These are phyloP conservation scores for Emergomyces orientalis DNA, from an alignment of 2,329 filamentous ascomycete species.

Conservation along the genomic window DNA sequence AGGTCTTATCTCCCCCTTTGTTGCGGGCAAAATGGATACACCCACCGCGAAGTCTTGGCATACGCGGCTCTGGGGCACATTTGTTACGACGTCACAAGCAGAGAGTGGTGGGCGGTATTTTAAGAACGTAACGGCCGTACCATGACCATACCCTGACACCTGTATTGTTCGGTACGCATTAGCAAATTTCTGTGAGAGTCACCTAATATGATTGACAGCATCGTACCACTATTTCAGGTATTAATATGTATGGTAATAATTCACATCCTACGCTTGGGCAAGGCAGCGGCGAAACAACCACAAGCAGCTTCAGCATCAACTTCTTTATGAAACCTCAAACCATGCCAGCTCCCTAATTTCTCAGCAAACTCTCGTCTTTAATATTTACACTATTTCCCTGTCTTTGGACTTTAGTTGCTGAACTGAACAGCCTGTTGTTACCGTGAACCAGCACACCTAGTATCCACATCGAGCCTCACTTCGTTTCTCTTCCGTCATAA, in stretches of 20 bases:
- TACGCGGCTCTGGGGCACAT: background rate
- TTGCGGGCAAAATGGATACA: background rate
- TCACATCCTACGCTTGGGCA: background rate
- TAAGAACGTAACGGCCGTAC: background rate
- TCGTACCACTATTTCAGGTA: background rate
- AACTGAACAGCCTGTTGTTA: background rate
- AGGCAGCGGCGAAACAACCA: slow-evolving; percentile 2
- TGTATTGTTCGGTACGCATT: background rate
- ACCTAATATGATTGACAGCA: background rate
- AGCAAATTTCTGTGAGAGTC: background rate
- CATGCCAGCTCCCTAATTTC: background rate
- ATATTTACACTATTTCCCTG: background rate
- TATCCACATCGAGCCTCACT: background rate
- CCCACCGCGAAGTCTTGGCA: background rate
- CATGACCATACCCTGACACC: background rate
- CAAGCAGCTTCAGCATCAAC: slow-evolving; percentile 2
- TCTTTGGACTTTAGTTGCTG: background rate
- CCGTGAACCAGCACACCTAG: background rate
- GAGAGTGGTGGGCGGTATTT: background rate
- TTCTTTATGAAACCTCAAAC: background rate
- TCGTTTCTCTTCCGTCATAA: background rate
- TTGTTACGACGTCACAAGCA: background rate
- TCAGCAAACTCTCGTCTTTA: background rate
- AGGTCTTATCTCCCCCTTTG: background rate
- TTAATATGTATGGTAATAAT: background rate